phyloP scores from a whole-genome alignment of 352 stramenopile species.

The Pseudoperonospora humuli region DNA sequence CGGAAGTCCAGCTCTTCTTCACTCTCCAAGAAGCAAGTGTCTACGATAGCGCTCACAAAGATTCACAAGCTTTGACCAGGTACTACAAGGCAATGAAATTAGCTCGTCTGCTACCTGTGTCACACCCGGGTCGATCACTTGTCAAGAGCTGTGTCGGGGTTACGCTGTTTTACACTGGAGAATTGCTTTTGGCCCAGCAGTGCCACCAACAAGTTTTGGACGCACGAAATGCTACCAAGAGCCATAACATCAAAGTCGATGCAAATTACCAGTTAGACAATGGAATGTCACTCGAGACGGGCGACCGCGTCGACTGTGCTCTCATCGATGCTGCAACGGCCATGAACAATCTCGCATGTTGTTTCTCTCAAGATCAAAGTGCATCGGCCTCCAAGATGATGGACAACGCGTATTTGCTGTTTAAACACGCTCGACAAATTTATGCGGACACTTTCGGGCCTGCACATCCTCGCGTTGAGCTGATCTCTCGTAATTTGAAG shows the following conservation, averaged over 20 bases:
- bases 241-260: conserved; percentile 2
- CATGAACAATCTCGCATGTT: conserved; percentile 74
- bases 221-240: conserved; percentile 24
- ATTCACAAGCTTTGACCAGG: conserved; percentile 39
- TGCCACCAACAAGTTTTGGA: conserved; percentile 51
- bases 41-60: conserved; percentile 41
- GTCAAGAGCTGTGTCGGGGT: conserved; percentile 46
- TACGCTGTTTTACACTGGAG: conserved; percentile 46
- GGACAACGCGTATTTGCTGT: conserved; percentile 49
- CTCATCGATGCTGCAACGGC: conserved; percentile 56
- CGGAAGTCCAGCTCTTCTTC: conserved; percentile 48
- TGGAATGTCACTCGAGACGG: conserved; percentile 1
- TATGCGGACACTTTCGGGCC: too few relatives aligned
- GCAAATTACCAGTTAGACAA: not conserved
- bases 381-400: conserved; percentile 21
- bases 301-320: not conserved
- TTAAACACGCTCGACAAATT: conserved; percentile 30
- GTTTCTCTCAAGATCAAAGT: conserved; percentile 44
- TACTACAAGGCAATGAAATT: conserved; percentile 47
- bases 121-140: conserved; percentile 36
- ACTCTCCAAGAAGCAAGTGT: conserved; percentile 41
- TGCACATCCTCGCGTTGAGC: conserved; percentile 34
- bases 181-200: conserved; percentile 37
- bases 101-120: conserved; percentile 25
- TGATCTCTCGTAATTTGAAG: conserved; percentile 44